phyloP scores from a whole-genome alignment of 805 yeast species.

The Brettanomyces sp. region DNA sequence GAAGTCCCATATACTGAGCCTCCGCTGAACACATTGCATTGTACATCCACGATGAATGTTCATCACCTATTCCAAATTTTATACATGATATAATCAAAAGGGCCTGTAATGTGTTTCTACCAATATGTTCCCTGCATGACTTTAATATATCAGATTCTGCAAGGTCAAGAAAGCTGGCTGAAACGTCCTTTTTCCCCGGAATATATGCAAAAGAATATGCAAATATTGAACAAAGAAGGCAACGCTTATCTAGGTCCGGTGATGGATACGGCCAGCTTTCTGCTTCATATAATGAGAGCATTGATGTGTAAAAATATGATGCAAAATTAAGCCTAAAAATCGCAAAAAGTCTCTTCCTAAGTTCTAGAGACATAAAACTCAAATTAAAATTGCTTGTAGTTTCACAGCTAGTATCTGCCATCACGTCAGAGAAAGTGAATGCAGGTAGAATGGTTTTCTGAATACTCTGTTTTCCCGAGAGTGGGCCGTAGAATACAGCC shows the following conservation, averaged over 20 bases:
- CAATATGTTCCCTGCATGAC: constrained; percentile 14
- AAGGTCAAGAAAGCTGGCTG: constrained; percentile 4
- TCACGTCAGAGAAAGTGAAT: neutral
- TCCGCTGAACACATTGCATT: constrained; percentile 24
- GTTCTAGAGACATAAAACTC: neutral
- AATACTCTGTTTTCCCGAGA: constrained; percentile 25
- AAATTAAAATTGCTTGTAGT: neutral
- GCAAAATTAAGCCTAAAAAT: constrained; percentile 20
- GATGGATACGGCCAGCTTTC: constrained; percentile 21
- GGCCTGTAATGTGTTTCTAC: constrained; percentile 20
- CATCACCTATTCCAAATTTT: constrained; percentile 24
- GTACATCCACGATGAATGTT: constrained; percentile 23
- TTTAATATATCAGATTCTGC: constrained; percentile 12
- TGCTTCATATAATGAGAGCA: constrained; percentile 13
- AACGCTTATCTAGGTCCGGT: constrained; percentile 17
- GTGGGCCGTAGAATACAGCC: constrained; percentile 27
- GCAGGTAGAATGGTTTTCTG: too few species aligned
- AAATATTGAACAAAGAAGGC: constrained; percentile 20
- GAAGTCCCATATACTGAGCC: constrained; percentile 22
- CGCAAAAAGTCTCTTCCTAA: constrained; percentile 5
- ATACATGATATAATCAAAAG: constrained; percentile 23
- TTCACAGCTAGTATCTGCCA: neutral
- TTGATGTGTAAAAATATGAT: constrained; percentile 17
- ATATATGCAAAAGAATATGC: constrained; percentile 19
- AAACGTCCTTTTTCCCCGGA: constrained; percentile 7